Percentiles rank a stretch among this genome's conserved stretches.
Evolutionary conservation across 208 protist species (phyloP).

Genomic region (Novymonas esmeraldas): DNA sequence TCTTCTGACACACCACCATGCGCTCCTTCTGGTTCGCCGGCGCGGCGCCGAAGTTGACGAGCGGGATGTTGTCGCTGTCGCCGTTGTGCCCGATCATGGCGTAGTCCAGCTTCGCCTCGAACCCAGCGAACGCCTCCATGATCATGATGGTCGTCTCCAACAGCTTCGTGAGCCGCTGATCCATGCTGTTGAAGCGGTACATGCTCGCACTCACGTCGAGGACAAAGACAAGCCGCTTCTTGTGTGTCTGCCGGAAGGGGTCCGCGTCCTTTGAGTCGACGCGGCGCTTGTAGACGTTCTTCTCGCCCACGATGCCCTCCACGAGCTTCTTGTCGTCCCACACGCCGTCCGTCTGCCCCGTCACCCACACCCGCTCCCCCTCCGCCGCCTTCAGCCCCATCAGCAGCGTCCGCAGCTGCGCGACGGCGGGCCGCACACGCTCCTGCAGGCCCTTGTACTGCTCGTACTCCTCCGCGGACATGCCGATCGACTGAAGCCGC

Average conservation of each 20-base stretch:
- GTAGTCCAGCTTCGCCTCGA: conserved; percentile 90
- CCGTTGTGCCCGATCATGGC: conserved; percentile 91
- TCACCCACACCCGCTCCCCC: conserved; percentile 87
- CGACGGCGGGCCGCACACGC: conserved; percentile 57
- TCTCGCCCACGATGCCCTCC: conserved; percentile 92
- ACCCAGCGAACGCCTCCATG: conserved; percentile 91
- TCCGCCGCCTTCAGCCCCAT: conserved; percentile 81
- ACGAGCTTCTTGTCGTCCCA: conserved; percentile 94
- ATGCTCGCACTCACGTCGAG: conserved; percentile 93
- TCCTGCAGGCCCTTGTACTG: conserved; percentile 68
- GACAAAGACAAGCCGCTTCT: conserved; percentile 92
- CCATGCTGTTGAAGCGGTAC: conserved; percentile 94
- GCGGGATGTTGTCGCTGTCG: conserved; percentile 77
- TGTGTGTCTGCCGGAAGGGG: conserved; percentile 63
- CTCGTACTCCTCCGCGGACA: conserved; percentile 68
- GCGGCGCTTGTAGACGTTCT: conserved; percentile 91
- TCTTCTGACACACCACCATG: conserved; percentile 85
- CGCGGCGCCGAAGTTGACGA: conserved; percentile 73
- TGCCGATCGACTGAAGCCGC: conserved; percentile 74
- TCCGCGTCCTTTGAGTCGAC: conserved; percentile 76
- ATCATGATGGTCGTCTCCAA: conserved; percentile 91
- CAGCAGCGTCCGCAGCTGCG: conserved; percentile 72
- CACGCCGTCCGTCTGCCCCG: conserved; percentile 87
- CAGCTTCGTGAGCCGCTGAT: conserved; percentile 86
- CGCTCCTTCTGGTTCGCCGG: conserved; percentile 76